Base-by-base conservation (phyloP, 78 protist genomes). In the Dictyostelium citrinum region DNA sequence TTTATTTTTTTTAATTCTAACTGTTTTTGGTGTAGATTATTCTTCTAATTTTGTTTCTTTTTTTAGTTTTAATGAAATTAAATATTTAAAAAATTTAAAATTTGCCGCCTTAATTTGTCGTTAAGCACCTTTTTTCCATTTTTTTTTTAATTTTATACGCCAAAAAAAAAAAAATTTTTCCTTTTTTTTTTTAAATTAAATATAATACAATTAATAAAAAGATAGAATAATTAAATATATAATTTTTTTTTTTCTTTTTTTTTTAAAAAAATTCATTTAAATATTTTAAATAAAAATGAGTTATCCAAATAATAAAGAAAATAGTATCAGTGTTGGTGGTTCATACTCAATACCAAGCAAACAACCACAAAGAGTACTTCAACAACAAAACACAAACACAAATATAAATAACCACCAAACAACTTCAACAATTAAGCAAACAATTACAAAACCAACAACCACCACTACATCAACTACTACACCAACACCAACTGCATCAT, bases 361-460 rank as follows among this genome's bases (percentile, higher is more conserved):
- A 46, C 83, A 75, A 75, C 81, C 81, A 41, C 81, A 75, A 41
- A 75, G 81, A 75, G 58, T 75, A 41, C 81, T 75, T 41, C 49
- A 75, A 41, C 81, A 35, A 41, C 24, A 22, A 35, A 75, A 41
- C 41, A 75, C 27, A 35, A 75, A 41, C 41, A 75, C 27, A 29
- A 72, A 72, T 72, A 72, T 20, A 37, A 72, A 17, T 35, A 70
- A 58, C 43, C 14, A 67, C 20, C 17, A 29, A 75, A 45, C 51
- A 41, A 39, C 22, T 11, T 24, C 22, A 3, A 33, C 92, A 3
- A 2, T 33, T 37, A 17, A 51, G 46, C 4, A 58, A 17, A 31
- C 41, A 35, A 45, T 11, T 12, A 11, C 64, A 70, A 31, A 20
- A 8, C 70, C 29, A 67, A 20, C 70, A 37, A 45, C 51, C 8